Base-by-base conservation (phyloP, 139 green algal species). In the Chlorella ohadii region DNA sequence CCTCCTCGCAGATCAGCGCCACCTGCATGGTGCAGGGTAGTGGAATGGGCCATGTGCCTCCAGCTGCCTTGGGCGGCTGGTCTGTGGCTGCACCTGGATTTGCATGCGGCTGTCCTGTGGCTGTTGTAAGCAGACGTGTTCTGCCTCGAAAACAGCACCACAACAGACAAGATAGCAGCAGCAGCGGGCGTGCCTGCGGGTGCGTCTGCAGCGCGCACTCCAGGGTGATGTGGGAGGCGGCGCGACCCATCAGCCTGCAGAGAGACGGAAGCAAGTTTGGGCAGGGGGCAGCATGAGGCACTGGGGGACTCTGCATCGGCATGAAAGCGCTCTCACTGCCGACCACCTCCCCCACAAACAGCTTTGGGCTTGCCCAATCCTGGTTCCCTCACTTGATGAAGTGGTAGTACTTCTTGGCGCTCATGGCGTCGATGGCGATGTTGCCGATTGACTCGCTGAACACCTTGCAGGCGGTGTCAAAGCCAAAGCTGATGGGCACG, bases 391-490 rank as follows among this genome's bases (percentile, higher is more conserved):
- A 83, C 59, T 89, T 82, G n/a, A 95, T 76, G 76, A 95, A 95
- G 85, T 95, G 92, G 56, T 88, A 94, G 82, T 95, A 95, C 85
- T 95, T 95, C 7, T 76, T 66, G 7, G 88, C 89, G 36, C 68
- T 88, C 9, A 64, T 33, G 5, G 90, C 85, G 59, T 95, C 92
- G 6, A 93, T 66, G 84, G 88, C 88, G 23, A 95, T 79, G 86
- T 95, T 95, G 56, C 92, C 92, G 38, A 95, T 88, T 25, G 82
- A 38, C 84, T 95, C 92, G 4, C 83, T 81, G 83, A 90, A 95
- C 15, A 94, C 87, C 85, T 95, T 95, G 92, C 88, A 93, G 27
- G 91, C 92, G 28, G 92, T 94, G 81, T 95, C 92, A 55, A 95
- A 95, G 28, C 92, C 92, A 86, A 95, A 95, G 75, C 67, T 88